Conservation (phyloP, 2,329 filamentous ascomycete genomes). For the Trichothecium roseum region DNA sequence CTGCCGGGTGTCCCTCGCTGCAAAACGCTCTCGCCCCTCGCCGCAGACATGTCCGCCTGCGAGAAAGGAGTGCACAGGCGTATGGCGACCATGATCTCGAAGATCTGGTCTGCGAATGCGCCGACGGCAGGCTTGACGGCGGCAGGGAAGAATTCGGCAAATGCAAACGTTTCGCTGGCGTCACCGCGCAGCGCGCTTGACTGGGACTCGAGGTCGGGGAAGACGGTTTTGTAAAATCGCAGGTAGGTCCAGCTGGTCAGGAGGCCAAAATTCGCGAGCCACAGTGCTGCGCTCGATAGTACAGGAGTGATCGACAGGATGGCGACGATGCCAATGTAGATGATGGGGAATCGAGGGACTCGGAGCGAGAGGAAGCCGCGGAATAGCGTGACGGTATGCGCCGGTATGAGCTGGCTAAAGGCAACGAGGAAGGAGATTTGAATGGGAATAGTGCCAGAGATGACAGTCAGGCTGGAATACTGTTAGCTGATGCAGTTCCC, state of each 20-base stretch:
- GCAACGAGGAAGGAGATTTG: conserved; percentile 92
- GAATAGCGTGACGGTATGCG: conserved; percentile 92
- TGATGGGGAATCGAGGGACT: conserved; percentile 60
- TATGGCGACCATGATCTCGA: conserved; percentile 62
- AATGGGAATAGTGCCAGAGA: conserved; percentile 79
- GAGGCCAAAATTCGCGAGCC: conserved; percentile 74
- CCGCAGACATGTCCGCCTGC: conserved; percentile 64
- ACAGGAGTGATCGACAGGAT: conserved; percentile 48
- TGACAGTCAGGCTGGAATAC: conserved; percentile 56
- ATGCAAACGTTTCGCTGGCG: conserved; percentile 91
- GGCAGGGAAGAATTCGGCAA: conserved; percentile 90
- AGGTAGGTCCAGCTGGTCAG: conserved; percentile 90
- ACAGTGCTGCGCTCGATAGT: conserved; percentile 60
- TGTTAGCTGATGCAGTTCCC: not conserved
- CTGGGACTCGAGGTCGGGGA: conserved; percentile 57
- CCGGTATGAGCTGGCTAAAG: conserved; percentile 94
- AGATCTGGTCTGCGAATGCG: conserved; percentile 63
- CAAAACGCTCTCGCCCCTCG: conserved; percentile 51
- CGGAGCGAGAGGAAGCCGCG: conserved; percentile 80
- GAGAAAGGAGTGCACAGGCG: conserved; percentile 80
- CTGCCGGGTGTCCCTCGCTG: conserved; percentile 50
- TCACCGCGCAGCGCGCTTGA: conserved; percentile 65
- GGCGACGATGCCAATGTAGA: conserved; percentile 67
- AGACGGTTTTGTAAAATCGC: conserved; percentile 79
- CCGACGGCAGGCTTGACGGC: conserved; percentile 69